Percentiles rank a stretch among this genome's conserved stretches.
phyloP scores from a whole-genome alignment of 176 grass and related monocot genomes.

The Oryza glaberrima region DNA sequence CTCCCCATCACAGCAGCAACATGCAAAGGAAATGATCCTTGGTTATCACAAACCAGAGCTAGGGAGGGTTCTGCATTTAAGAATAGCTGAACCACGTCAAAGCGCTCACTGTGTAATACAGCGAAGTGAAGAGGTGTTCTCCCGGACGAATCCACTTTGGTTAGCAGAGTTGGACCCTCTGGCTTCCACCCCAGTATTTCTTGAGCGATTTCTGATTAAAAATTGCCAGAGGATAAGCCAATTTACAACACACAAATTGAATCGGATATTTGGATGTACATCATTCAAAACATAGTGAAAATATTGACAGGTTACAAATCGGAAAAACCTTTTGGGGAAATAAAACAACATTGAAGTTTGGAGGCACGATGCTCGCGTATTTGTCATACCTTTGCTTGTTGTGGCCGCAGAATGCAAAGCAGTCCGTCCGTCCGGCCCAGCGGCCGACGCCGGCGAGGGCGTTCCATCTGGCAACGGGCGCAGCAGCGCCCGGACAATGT shows the following conservation, averaged over 20 bases:
- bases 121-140: slow-evolving; percentile 45
- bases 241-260: too few species aligned
- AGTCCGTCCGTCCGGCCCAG: slow-evolving; percentile 34
- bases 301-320: too few species aligned
- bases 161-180: background rate
- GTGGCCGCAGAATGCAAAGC: slow-evolving; percentile 41
- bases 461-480: too few species aligned
- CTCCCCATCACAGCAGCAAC: background rate
- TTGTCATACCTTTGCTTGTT: background rate
- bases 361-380: too few species aligned
- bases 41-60: slow-evolving; percentile 16
- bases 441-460: background rate
- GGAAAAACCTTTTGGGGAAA: too few species aligned
- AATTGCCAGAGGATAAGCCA: too few species aligned
- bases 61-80: background rate
- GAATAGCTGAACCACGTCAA: slow-evolving; percentile 1
- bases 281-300: too few species aligned
- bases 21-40: slow-evolving; percentile 45
- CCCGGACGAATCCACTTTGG: slow-evolving; percentile 29
- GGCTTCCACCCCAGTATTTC: slow-evolving; percentile 17
- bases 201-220: slow-evolving; percentile 30
- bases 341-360: too few species aligned
- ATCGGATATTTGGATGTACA: too few species aligned
- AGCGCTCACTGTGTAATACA: background rate
- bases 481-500: background rate